phyloP scores from a whole-genome alignment of 2,329 filamentous ascomycete species.

The Verticillium klebahnii region DNA sequence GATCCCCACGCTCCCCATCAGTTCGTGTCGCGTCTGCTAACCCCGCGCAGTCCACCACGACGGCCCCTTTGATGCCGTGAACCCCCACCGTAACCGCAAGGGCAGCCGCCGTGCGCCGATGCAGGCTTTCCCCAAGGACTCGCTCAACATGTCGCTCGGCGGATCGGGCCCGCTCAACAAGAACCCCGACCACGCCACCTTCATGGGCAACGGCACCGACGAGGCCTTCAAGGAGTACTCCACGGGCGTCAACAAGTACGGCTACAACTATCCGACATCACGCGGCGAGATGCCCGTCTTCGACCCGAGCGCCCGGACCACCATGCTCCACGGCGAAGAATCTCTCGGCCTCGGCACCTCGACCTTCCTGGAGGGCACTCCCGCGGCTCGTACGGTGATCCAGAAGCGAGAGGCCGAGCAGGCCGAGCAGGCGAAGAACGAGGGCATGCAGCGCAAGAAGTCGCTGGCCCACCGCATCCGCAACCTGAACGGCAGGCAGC shows the following conservation, averaged over 20 bases:
- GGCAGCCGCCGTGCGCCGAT: slow-evolving; percentile 82
- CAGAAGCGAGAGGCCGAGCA: slow-evolving; percentile 69
- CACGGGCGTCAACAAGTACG: slow-evolving; percentile 27
- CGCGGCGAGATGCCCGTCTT: slow-evolving; percentile 48
- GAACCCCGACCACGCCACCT: slow-evolving; percentile 78
- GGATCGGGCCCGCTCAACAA: slow-evolving; percentile 80
- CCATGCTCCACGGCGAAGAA: slow-evolving; percentile 79
- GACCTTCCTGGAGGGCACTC: slow-evolving; percentile 91
- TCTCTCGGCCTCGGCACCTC: slow-evolving; percentile 83
- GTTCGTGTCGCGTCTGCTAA: background rate
- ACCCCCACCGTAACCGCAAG: slow-evolving; percentile 87
- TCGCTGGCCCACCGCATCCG: slow-evolving; percentile 89
- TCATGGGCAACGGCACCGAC: slow-evolving; percentile 74
- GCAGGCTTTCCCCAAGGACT: slow-evolving; percentile 92
- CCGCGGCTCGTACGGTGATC: slow-evolving; percentile 76
- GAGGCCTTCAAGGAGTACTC: slow-evolving; percentile 84
- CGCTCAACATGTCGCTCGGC: slow-evolving; percentile 85
- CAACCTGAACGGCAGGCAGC: slow-evolving; percentile 66
- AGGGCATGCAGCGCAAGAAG: slow-evolving; percentile 81
- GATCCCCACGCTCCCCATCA: background rate
- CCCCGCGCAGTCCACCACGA: slow-evolving; percentile 78
- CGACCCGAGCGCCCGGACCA: slow-evolving; percentile 62
- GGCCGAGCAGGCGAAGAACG: slow-evolving; percentile 46
- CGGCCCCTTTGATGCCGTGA: slow-evolving; percentile 93
- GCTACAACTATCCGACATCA: slow-evolving; percentile 4